A percentile compares a stretch with the other conserved stretches of the same genome.
Evolutionary conservation across 2,329 filamentous ascomycete species (phyloP).

Genomic region (Botryosphaeria dothidea): DNA sequence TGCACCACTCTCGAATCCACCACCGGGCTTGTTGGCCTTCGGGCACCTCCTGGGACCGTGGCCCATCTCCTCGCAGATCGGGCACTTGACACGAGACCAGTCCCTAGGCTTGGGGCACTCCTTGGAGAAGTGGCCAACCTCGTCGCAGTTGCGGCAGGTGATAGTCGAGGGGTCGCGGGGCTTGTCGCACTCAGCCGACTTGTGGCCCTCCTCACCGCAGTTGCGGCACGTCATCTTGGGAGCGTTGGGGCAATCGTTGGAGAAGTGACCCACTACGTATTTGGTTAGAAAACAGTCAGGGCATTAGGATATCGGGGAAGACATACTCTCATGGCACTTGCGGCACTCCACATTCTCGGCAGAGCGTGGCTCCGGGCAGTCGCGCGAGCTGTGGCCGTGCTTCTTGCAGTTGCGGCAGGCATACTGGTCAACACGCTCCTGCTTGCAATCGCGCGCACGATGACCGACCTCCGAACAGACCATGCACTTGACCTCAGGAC

Average conservation of each 20-base stretch:
- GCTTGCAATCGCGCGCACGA: slow-evolving; percentile 65
- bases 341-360: slow-evolving; percentile 63
- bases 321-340: slow-evolving; percentile 61
- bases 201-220: slow-evolving; percentile 38
- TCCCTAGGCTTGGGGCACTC: slow-evolving; percentile 62
- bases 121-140: slow-evolving; percentile 60
- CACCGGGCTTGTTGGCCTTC: slow-evolving; percentile 25
- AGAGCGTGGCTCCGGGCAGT: slow-evolving; percentile 46
- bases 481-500: slow-evolving; percentile 58
- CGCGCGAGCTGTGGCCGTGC: slow-evolving; percentile 37
- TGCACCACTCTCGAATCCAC: not conserved
- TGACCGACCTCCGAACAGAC: slow-evolving; percentile 67
- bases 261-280: slow-evolving; percentile 33
- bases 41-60: slow-evolving; percentile 32
- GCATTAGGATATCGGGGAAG: not conserved
- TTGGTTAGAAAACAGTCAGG: not conserved
- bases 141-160: slow-evolving; percentile 62
- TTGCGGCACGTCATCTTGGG: slow-evolving; percentile 35
- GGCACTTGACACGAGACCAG: slow-evolving; percentile 49
- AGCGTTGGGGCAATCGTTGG: slow-evolving; percentile 32
- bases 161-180: slow-evolving; percentile 40
- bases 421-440: slow-evolving; percentile 59
- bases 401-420: slow-evolving; percentile 70
- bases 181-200: slow-evolving; percentile 39
- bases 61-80: slow-evolving; percentile 39